Conservation (phyloP, 495 filamentous ascomycete species). For the Hypoxylon rickii region DNA sequence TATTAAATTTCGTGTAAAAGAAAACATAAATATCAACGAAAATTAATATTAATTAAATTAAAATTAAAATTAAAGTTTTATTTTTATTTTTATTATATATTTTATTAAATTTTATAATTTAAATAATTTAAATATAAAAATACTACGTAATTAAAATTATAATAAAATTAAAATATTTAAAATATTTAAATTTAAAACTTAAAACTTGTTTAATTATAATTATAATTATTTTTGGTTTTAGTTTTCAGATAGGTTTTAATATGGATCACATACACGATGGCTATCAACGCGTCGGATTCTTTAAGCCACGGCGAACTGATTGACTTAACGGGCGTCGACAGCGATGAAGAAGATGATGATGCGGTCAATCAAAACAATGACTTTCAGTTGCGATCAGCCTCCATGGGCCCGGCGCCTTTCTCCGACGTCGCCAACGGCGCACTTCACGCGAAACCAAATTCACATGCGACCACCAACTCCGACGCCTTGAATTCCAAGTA, state of each 20-base stretch:
- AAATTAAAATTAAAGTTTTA: slow-evolving; percentile 14
- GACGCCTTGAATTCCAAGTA: neutral
- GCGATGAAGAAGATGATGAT: slow-evolving; percentile 7
- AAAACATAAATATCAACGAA: slow-evolving; percentile 2
- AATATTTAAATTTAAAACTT: neutral
- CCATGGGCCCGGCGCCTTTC: neutral
- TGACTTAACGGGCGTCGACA: slow-evolving; percentile 11
- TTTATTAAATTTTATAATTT: slow-evolving; percentile 7
- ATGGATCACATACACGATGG: slow-evolving; percentile 8
- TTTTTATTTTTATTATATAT: slow-evolving; percentile 9
- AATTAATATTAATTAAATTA: slow-evolving; percentile 6
- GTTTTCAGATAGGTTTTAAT: neutral
- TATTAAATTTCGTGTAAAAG: too few relatives aligned
- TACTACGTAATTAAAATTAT: too few relatives aligned
- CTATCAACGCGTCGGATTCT: slow-evolving; percentile 13
- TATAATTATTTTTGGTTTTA: neutral
- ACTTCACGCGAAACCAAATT: neutral
- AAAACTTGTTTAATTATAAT: neutral
- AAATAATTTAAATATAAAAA: neutral
- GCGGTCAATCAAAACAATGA: neutral
- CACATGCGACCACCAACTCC: neutral
- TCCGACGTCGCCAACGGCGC: neutral
- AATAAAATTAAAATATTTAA: too few relatives aligned
- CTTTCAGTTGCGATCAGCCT: neutral
- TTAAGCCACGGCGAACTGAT: slow-evolving; percentile 1